These are phyloP conservation scores for Nakaseomyces glabratus DNA, from an alignment of 1,139 yeast genomes.

Conservation along the genomic window DNA sequence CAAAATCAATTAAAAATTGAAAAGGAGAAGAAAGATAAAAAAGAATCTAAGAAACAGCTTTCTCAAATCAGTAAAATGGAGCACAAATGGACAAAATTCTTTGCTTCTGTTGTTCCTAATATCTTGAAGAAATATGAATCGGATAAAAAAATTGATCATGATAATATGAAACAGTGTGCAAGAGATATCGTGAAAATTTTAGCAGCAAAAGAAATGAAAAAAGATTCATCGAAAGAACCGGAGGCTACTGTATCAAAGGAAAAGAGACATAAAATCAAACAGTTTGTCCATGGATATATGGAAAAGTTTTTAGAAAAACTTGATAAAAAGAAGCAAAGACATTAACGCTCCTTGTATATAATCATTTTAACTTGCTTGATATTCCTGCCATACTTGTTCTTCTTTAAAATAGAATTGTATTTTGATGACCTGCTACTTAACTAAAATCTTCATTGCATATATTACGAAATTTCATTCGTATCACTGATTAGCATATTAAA, in stretches of 20 bases:
- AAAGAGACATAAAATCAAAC: constrained; percentile 60
- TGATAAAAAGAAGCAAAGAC: constrained; percentile 31
- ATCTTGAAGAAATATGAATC: constrained; percentile 56
- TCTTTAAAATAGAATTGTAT: too few relatives aligned
- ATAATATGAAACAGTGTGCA: constrained; percentile 67
- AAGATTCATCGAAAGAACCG: constrained; percentile 34
- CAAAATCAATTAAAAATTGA: constrained; percentile 17
- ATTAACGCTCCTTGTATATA: too few relatives aligned
- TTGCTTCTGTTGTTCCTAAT: constrained; percentile 78
- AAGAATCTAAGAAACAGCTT: constrained; percentile 17
- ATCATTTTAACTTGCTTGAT: too few relatives aligned
- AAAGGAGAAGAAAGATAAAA: constrained; percentile 20
- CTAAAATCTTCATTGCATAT: too few relatives aligned
- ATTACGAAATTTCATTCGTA: too few relatives aligned
- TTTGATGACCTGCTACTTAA: too few relatives aligned
- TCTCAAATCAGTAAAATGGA: constrained; percentile 25
- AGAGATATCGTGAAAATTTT: constrained; percentile 61
- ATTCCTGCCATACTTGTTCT: too few relatives aligned
- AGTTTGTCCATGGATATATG: constrained; percentile 61
- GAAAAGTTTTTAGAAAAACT: constrained; percentile 56
- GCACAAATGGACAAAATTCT: constrained; percentile 47
- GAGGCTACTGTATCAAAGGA: constrained; percentile 54
- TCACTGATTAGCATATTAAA: too few relatives aligned
- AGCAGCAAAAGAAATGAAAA: constrained; percentile 54
- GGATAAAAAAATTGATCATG: constrained; percentile 51